Conservation (phyloP, 1,284 basidiomycete genomes). For the Sparassis latifolia region DNA sequence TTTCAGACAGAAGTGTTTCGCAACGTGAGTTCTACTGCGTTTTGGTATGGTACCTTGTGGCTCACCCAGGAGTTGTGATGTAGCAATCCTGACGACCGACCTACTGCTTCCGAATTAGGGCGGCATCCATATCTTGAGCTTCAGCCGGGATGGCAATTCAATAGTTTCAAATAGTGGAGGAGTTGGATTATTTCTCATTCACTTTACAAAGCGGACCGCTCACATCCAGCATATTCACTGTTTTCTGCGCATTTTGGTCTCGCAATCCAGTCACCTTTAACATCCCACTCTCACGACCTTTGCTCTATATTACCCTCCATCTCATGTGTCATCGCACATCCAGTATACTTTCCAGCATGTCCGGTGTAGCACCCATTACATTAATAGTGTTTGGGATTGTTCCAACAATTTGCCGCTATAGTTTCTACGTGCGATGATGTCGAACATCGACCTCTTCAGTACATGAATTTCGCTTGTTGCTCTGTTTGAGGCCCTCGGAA, state of each 20-base stretch:
- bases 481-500: no score
- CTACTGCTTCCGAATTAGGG: constrained; percentile 78
- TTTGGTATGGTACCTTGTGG: constrained; percentile 6
- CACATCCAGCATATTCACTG: not conserved
- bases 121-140: constrained; percentile 81
- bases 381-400: not conserved
- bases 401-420: no score
- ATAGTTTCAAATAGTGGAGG: constrained; percentile 38
- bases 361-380: not conserved
- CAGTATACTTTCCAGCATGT: not conserved
- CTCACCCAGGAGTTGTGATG: constrained; percentile 30
- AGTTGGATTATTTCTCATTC: constrained; percentile 2
- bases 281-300: not conserved
- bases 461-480: no score
- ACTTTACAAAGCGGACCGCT: constrained; percentile 2
- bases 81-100: constrained; percentile 75
- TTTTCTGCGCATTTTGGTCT: not conserved
- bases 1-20: constrained; percentile 88
- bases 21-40: constrained; percentile 52
- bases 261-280: not conserved
- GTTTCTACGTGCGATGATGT: no score
- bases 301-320: not conserved
- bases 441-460: no score
- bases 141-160: constrained; percentile 75
- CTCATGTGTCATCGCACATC: not conserved